Conservation (phyloP, 106 monocot species). For the Dendrobium chrysotoxum region DNA sequence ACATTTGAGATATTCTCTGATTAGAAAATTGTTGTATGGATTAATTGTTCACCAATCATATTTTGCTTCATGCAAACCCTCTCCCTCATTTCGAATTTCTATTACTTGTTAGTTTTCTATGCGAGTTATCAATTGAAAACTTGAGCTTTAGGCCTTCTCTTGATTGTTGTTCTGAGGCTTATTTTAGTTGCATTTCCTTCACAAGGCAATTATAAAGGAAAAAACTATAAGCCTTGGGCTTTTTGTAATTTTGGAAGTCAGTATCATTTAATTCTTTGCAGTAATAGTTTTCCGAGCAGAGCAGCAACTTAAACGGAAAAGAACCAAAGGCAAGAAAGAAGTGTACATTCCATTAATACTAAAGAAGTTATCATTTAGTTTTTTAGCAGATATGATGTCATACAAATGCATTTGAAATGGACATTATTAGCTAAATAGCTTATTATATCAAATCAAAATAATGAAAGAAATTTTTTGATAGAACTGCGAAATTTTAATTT, state of each 20-base stretch:
- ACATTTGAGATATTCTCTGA: neutral
- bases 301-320: too few relatives aligned
- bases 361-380: too few relatives aligned
- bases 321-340: too few relatives aligned
- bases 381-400: too few relatives aligned
- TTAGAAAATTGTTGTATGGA: neutral
- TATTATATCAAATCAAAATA: too few relatives aligned
- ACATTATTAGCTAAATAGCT: too few relatives aligned
- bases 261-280: neutral
- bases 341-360: too few relatives aligned
- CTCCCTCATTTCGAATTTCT: neutral
- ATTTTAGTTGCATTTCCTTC: neutral
- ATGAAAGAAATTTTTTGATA: too few relatives aligned
- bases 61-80: neutral
- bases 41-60: neutral
- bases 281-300: too few relatives aligned
- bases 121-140: neutral
- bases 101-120: neutral
- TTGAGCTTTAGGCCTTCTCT: neutral
- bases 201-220: neutral
- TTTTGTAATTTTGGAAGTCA: neutral
- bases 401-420: too few relatives aligned
- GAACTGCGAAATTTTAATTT: too few relatives aligned
- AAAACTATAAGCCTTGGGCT: neutral
- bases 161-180: neutral